A percentile compares a stretch with the other conserved stretches of the same genome.
Evolutionary conservation across 805 yeast genomes (phyloP).

Genomic region (Wickerhamiella cacticola): DNA sequence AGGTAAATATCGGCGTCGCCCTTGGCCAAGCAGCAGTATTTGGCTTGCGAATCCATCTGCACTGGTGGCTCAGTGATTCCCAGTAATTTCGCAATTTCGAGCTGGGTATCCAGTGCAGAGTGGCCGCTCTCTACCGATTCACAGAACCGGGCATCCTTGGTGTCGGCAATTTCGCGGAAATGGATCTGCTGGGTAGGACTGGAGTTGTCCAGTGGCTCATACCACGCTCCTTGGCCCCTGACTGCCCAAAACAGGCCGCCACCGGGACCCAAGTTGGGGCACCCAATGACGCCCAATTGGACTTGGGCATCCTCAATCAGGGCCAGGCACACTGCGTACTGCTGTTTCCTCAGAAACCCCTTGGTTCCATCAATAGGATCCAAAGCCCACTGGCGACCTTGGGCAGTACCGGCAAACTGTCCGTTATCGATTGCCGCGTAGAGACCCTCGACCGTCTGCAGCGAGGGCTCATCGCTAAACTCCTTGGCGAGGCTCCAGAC

Average conservation of each 20-base stretch:
- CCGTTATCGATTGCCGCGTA: slow-evolving; percentile 67
- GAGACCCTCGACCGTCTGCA: slow-evolving; percentile 37
- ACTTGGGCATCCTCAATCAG: slow-evolving; percentile 76
- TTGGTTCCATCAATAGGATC: slow-evolving; percentile 98
- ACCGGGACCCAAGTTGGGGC: slow-evolving; percentile 66
- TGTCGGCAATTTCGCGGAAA: slow-evolving; percentile 42
- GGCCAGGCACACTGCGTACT: slow-evolving; percentile 91
- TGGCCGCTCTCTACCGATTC: slow-evolving; percentile 96
- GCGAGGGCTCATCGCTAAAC: slow-evolving; percentile 33
- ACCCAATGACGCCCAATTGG: slow-evolving; percentile 85
- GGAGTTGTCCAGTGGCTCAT: slow-evolving; percentile 34
- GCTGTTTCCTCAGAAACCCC: slow-evolving; percentile 92
- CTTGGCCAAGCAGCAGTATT: slow-evolving; percentile 79
- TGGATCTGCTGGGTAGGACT: slow-evolving; percentile 29
- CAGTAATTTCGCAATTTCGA: slow-evolving; percentile 52
- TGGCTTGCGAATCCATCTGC: slow-evolving; percentile 90
- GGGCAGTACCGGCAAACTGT: slow-evolving; percentile 60
- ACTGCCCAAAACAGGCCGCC: slow-evolving; percentile 75
- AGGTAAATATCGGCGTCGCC: slow-evolving; percentile 90
- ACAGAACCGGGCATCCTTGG: slow-evolving; percentile 47
- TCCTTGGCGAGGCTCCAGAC: slow-evolving; percentile 50
- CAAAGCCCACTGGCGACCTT: slow-evolving; percentile 87
- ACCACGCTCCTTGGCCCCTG: slow-evolving; percentile 54
- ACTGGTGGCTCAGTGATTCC: slow-evolving; percentile 48
- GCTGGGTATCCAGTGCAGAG: slow-evolving; percentile 80